A percentile compares a stretch with the other conserved stretches of the same genome.
Conservation (phyloP, 2,329 filamentous ascomycete genomes). For the Talaromyces rugulosus region DNA sequence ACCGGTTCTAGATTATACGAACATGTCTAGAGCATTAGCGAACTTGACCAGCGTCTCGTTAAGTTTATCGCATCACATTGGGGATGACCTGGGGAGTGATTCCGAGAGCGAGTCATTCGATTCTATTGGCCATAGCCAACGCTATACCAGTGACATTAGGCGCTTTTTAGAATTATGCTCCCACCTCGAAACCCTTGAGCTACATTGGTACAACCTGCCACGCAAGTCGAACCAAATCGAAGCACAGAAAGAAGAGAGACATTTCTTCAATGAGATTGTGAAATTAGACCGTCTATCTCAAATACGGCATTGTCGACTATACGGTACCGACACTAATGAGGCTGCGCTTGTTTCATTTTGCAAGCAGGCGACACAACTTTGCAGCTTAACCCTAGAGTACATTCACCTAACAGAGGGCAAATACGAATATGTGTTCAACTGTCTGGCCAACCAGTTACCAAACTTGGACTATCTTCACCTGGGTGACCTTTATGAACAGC, state of each 20-base stretch:
- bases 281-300: not conserved
- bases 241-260: not conserved
- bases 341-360: not conserved
- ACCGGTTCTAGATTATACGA: not conserved
- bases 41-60: constrained; percentile 1
- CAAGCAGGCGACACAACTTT: not conserved
- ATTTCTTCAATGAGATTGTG: not conserved
- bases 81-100: not conserved
- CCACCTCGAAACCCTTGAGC: not conserved
- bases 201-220: not conserved
- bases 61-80: constrained; percentile 3
- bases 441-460: not conserved
- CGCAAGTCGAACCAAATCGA: not conserved
- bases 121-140: not conserved
- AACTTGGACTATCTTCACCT: not conserved
- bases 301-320: not conserved
- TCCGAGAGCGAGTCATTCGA: not conserved
- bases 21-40: constrained; percentile 1
- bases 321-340: not conserved
- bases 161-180: constrained; percentile 1
- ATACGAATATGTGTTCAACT: constrained; percentile 1
- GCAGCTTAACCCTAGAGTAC: not conserved
- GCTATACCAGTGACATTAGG: not conserved
- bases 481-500: not conserved
- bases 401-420: not conserved